Base-by-base conservation (phyloP, 164 flowering plant genomes). In the Platanus orientalis region DNA sequence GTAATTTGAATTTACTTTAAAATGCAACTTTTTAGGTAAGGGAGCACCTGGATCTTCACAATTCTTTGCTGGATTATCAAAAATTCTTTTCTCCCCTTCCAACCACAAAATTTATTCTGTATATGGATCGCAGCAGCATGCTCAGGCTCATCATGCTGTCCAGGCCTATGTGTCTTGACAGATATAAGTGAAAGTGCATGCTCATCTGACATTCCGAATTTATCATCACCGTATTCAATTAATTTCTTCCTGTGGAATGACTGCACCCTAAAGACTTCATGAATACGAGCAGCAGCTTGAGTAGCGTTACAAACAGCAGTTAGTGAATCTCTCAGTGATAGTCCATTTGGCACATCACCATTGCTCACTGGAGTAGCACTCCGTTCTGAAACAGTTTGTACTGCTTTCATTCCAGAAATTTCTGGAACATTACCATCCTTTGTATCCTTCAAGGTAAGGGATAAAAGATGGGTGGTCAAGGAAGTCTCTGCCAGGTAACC, bases 201-300 rank as follows among this genome's bases (percentile, higher is more conserved):
- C 69, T 87, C 86, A 63, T 87, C 81, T 52, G 87, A 83, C 66
- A 83, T 71, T 59, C 83, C 84, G 69, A 78, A 76, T 57, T 82
- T 73, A 64, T 78, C 80, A 71, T 79, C 79, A 25, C 79, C 83
- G 68, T 67, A 78, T 58, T 89, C 88, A 64, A 74, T 71, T 27
- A 89, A 30, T 74, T 88, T 84, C 78, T 86, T 92, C 56, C 79
- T 81, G 51, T 87, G 94, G 78, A 95, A 92, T 5, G 99, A 95
- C 56, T 92, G 96, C 58, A 86, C 78, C 72, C 98, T 77, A 73
- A 79, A 90, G 44, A 87, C 94, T 75, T 90, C 89, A 79, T 90
- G 82, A 58, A 95, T 95, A 24, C 98, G 94, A 57, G 86, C 90
- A 60, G 97, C 98, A 74, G 98, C 95, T 78, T 88, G 98, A 58